These are phyloP conservation scores for Candida sakaeoensis DNA, from an alignment of 805 yeast species.

Conservation along the genomic window DNA sequence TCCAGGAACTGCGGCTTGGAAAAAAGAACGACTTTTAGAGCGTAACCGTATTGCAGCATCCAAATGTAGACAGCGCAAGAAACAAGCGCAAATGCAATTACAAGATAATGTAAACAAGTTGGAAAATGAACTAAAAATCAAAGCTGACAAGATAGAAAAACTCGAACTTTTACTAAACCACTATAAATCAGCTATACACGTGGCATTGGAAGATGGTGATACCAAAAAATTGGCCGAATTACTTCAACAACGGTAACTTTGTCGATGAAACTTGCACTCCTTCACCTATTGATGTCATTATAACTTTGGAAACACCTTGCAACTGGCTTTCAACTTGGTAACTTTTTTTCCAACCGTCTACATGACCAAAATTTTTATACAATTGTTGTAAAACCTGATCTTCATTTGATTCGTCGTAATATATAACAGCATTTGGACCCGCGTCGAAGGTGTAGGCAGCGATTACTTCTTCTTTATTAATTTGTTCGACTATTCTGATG, in stretches of 20 bases:
- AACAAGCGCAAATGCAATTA: conserved; percentile 63
- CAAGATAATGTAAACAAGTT: conserved; percentile 55
- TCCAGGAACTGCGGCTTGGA: conserved; percentile 69
- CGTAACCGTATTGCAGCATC: conserved; percentile 67
- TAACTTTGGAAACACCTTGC: conserved; percentile 75
- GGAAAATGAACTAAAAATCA: conserved; percentile 38
- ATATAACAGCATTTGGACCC: conserved; percentile 97
- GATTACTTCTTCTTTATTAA: conserved; percentile 60
- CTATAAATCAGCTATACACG: conserved; percentile 18
- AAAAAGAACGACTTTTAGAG: conserved; percentile 56
- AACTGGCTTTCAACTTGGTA: conserved; percentile 20
- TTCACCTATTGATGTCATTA: conserved; percentile 79
- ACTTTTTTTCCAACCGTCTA: conserved; percentile 60
- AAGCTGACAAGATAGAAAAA: conserved; percentile 17
- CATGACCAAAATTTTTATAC: conserved; percentile 52
- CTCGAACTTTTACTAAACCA: conserved; percentile 18
- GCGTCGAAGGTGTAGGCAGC: conserved; percentile 99
- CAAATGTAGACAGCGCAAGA: conserved; percentile 64
- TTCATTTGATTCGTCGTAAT: conserved; percentile 78
- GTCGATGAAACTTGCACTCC: conserved; percentile 71
- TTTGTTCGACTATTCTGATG: conserved; percentile 71
- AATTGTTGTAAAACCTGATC: conserved; percentile 67
- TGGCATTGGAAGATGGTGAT: conserved; percentile 13
- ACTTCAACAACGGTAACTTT: conserved; percentile 44
- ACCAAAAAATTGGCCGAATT: conserved; percentile 10